Conservation (phyloP, 2,329 filamentous ascomycete species). For the Colletotrichum noveboracense region DNA sequence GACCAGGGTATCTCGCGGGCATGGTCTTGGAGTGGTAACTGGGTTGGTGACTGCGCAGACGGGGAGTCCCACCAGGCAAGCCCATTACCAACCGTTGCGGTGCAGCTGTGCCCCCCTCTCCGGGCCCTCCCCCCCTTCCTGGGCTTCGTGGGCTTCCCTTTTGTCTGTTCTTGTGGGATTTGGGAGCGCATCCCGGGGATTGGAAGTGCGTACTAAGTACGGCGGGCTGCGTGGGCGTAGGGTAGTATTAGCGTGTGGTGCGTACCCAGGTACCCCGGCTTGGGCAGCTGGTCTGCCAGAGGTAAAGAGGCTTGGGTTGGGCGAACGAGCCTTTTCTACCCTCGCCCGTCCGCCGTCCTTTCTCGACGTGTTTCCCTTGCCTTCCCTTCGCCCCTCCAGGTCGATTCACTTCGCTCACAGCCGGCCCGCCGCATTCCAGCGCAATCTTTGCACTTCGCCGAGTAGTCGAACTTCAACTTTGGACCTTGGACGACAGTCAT, state of each 20-base stretch:
- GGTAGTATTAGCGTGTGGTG: conserved; percentile 1
- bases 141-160: not conserved
- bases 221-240: not conserved
- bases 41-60: not conserved
- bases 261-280: conserved; percentile 13
- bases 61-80: conserved; percentile 17
- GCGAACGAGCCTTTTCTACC: conserved; percentile 22
- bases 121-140: not conserved
- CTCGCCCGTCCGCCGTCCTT: conserved; percentile 13
- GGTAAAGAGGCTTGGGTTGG: conserved; percentile 5
- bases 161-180: conserved; percentile 18
- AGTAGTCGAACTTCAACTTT: conserved; percentile 3
- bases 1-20: not conserved
- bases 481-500: conserved; percentile 18
- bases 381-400: conserved; percentile 14
- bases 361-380: not conserved
- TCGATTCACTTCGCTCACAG: not conserved
- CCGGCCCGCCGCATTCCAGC: conserved; percentile 13
- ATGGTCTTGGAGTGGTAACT: not conserved
- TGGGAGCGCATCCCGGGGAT: conserved; percentile 13
- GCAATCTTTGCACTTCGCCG: conserved; percentile 14
- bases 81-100: conserved; percentile 1
- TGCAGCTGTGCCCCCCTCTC: not conserved
- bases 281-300: not conserved
- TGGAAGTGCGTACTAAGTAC: conserved; percentile 9